Conservation (phyloP, 345 rosid genomes). For the Eucalyptus urophylla region DNA sequence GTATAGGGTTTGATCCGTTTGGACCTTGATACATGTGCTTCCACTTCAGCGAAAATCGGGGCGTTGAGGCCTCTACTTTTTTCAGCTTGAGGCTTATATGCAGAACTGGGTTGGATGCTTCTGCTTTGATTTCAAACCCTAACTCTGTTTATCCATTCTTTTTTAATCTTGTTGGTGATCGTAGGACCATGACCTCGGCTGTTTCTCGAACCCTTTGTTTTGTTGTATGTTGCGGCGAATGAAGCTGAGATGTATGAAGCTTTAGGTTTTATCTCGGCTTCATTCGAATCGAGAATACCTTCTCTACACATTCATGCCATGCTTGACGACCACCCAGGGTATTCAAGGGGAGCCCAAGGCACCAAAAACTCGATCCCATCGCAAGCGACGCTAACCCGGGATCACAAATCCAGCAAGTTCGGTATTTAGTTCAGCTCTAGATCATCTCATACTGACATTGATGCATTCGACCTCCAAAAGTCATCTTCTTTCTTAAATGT, state of each 20-base stretch:
- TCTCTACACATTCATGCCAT: neutral
- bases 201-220: neutral
- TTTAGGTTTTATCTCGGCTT: neutral
- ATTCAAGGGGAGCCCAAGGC: neutral
- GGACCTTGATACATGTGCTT: neutral
- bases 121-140: neutral
- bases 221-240: neutral
- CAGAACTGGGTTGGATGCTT: neutral
- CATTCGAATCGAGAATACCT: neutral
- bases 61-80: neutral
- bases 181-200: neutral
- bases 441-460: neutral
- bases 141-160: neutral
- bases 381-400: neutral
- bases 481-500: neutral
- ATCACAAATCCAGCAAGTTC: neutral
- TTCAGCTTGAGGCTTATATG: neutral
- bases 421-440: neutral
- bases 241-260: neutral
- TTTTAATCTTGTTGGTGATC: neutral
- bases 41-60: neutral
- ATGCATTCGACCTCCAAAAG: neutral
- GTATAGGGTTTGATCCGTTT: neutral
- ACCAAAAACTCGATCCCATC: neutral
- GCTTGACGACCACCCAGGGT: neutral